These are phyloP conservation scores for Aspergillus incahuasiensis DNA, from an alignment of 495 filamentous ascomycete genomes.

Conservation along the genomic window DNA sequence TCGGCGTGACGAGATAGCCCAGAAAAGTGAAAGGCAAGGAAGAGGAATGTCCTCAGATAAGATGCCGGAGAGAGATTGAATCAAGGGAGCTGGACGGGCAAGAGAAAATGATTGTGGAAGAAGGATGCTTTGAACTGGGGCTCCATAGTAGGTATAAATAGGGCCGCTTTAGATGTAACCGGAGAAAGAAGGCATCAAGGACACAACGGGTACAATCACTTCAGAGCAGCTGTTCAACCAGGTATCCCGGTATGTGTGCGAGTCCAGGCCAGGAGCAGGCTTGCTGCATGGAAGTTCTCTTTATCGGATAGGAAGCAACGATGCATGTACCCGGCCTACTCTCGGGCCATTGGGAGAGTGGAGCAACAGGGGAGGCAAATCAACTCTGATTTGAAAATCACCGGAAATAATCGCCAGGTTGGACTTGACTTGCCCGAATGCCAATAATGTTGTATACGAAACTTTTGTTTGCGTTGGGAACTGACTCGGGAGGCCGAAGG, in stretches of 20 bases:
- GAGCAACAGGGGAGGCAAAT: constrained; percentile 7
- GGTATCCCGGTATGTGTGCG: constrained; percentile 13
- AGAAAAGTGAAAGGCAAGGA: not conserved
- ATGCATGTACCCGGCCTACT: constrained; percentile 23
- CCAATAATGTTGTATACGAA: not conserved
- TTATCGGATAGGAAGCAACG: constrained; percentile 8
- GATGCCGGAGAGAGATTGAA: not conserved
- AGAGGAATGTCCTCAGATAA: not conserved
- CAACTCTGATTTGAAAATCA: constrained; percentile 8
- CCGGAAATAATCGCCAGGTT: not conserved
- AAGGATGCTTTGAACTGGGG: constrained; percentile 17
- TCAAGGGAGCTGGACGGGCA: not conserved
- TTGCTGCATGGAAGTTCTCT: constrained; percentile 17
- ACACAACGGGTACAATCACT: constrained; percentile 12
- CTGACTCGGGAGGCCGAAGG: not conserved
- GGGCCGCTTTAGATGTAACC: constrained; percentile 14
- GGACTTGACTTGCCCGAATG: constrained; percentile 3
- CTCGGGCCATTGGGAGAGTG: constrained; percentile 19
- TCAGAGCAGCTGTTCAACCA: constrained; percentile 8
- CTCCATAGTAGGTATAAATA: constrained; percentile 25
- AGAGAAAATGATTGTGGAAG: not conserved
- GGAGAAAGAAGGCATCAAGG: constrained; percentile 5
- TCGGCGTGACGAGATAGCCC: not conserved
- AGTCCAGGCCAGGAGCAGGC: constrained; percentile 16
- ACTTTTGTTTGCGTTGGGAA: not conserved